Percentiles rank a stretch among this genome's conserved stretches.
Conservation (phyloP, 306 rosid species). For the Pyrus betulifolia region DNA sequence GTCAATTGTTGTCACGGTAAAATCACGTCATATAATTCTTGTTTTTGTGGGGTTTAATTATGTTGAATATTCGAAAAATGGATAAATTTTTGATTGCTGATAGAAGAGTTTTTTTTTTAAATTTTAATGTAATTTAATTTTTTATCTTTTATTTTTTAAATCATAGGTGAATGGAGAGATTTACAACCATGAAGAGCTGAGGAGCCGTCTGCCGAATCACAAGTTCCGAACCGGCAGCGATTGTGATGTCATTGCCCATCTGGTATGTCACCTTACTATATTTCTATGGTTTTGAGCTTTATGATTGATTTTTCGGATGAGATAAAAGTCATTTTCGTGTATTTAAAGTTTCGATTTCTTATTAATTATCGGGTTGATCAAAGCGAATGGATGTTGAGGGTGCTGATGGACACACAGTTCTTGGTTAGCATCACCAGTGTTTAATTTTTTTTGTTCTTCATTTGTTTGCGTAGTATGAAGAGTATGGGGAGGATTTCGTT, state of each 20-base stretch:
- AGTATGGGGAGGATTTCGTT: constrained; percentile 71
- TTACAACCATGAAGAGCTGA: constrained; percentile 83
- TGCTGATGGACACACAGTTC: neutral
- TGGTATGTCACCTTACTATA: constrained; percentile 36
- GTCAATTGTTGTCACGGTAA: constrained; percentile 73
- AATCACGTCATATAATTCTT: neutral
- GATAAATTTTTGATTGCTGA: neutral
- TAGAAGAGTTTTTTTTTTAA: neutral
- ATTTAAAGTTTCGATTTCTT: no score
- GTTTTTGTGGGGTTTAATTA: neutral
- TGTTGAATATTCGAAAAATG: neutral
- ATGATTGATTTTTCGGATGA: neutral
- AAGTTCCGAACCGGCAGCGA: constrained; percentile 82
- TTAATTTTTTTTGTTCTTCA: neutral
- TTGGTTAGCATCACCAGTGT: neutral
- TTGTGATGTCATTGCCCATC: constrained; percentile 91
- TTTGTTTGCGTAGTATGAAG: constrained; percentile 60
- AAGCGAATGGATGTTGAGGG: neutral
- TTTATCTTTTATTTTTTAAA: neutral
- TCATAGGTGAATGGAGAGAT: constrained; percentile 88
- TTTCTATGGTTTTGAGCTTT: neutral
- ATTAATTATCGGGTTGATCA: no score
- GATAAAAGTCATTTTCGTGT: neutral
- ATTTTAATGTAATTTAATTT: no score
- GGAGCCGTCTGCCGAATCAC: constrained; percentile 64